Evolutionary conservation across 2,329 filamentous ascomycete species (phyloP).

Genomic region (Penicillium sp.): DNA sequence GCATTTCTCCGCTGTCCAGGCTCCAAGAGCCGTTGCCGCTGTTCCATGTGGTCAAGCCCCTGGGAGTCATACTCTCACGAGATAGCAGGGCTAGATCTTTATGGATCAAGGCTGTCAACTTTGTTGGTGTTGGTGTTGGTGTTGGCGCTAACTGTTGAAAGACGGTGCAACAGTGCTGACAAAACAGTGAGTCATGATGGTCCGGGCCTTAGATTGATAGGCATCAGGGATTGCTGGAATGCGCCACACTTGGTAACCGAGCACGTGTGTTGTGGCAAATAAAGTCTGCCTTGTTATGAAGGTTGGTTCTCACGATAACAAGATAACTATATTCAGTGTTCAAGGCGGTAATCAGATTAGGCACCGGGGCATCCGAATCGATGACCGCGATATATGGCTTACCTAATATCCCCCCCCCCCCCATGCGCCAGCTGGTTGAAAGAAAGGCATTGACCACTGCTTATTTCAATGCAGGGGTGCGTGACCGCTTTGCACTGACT

Average conservation of each 20-base stretch:
- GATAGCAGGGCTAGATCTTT: background rate
- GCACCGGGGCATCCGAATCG: background rate
- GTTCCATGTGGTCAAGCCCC: background rate
- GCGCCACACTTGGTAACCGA: background rate
- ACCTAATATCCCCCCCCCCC: background rate
- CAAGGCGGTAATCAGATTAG: background rate
- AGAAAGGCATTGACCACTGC: slow-evolving; percentile 1
- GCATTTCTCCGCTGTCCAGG: background rate
- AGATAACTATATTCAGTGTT: background rate
- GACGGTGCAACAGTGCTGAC: background rate
- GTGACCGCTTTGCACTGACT: background rate
- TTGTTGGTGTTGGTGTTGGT: background rate
- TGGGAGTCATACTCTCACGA: background rate
- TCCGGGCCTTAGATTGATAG: background rate
- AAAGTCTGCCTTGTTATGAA: background rate
- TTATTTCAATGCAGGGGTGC: background rate
- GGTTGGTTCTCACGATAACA: background rate
- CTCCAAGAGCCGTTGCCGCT: background rate
- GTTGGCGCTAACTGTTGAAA: background rate
- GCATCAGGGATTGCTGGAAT: background rate
- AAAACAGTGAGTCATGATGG: background rate
- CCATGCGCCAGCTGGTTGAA: background rate
- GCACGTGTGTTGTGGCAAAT: background rate
- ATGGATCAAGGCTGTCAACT: background rate
- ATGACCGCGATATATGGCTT: background rate